Evolutionary conservation across 2,329 filamentous ascomycete species (phyloP).

Genomic region (Fusarium fujikuroi): DNA sequence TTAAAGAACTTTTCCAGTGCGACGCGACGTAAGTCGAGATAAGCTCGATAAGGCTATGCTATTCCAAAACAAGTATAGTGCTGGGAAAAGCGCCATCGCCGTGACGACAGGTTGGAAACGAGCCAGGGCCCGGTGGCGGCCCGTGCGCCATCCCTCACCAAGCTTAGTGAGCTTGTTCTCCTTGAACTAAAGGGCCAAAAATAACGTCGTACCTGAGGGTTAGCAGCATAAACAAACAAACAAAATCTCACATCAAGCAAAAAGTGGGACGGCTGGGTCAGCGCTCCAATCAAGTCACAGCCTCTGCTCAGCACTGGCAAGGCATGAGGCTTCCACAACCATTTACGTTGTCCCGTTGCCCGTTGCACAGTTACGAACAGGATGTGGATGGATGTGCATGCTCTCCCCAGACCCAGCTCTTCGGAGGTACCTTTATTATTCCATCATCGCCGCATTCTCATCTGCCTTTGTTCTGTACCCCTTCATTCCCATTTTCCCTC

Average conservation of each 20-base stretch:
- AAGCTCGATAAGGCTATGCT: slow-evolving; percentile 10
- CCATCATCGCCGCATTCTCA: slow-evolving; percentile 24
- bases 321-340: slow-evolving; percentile 34
- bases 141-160: slow-evolving; percentile 42
- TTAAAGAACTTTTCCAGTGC: slow-evolving; percentile 28
- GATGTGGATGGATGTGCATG: slow-evolving; percentile 13
- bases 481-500: slow-evolving; percentile 1
- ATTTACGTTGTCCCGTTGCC: slow-evolving; percentile 42
- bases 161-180: slow-evolving; percentile 19
- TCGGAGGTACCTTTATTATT: slow-evolving; percentile 39
- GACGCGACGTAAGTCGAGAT: slow-evolving; percentile 35
- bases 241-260: slow-evolving; percentile 44
- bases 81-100: slow-evolving; percentile 45
- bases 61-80: slow-evolving; percentile 3
- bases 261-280: slow-evolving; percentile 26
- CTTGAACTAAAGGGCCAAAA: slow-evolving; percentile 41
- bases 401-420: slow-evolving; percentile 23
- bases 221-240: slow-evolving; percentile 51
- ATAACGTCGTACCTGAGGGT: slow-evolving; percentile 38
- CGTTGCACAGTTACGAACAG: slow-evolving; percentile 44
- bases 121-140: slow-evolving; percentile 28
- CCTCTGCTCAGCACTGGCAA: slow-evolving; percentile 16
- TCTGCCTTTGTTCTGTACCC: slow-evolving; percentile 14
- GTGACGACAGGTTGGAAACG: slow-evolving; percentile 45
- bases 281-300: slow-evolving; percentile 36